These are phyloP conservation scores for Neocatenulostroma microsporum DNA, from an alignment of 2,329 filamentous ascomycete species.

Conservation along the genomic window DNA sequence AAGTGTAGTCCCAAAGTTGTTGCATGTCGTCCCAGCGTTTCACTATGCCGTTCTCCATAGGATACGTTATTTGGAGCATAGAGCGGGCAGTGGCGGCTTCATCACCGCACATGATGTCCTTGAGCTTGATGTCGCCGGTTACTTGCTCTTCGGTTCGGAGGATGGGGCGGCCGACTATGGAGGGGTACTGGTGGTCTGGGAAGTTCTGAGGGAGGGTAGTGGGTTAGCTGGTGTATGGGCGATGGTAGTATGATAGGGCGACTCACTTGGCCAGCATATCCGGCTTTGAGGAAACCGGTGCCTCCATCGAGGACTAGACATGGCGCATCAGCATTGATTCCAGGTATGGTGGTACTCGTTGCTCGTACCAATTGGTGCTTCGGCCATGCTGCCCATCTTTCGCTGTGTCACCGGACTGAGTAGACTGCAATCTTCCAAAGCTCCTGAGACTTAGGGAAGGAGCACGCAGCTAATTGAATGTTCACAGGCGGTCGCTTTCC, in stretches of 20 bases:
- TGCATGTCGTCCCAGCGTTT: constrained; percentile 99
- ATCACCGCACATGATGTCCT: constrained; percentile 99
- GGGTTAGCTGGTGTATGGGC: neutral
- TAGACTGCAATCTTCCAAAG: too few relatives aligned
- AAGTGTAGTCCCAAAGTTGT: constrained; percentile 98
- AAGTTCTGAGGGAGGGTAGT: constrained; percentile 62
- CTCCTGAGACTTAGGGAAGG: too few relatives aligned
- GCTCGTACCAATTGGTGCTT: constrained; percentile 42
- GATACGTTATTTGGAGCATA: constrained; percentile 98
- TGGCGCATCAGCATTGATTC: constrained; percentile 10
- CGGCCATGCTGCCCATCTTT: constrained; percentile 32
- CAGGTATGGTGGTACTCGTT: neutral
- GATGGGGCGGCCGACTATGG: constrained; percentile 95
- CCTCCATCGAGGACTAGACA: constrained; percentile 91
- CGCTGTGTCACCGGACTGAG: too few relatives aligned
- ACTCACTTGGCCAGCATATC: constrained; percentile 81
- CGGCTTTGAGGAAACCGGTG: constrained; percentile 99
- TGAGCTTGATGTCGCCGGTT: constrained; percentile 61
- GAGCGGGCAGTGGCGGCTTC: constrained; percentile 91
- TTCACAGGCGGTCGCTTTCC: too few relatives aligned
- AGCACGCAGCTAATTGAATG: too few relatives aligned
- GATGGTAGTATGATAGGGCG: neutral
- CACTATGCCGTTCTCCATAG: constrained; percentile 99
- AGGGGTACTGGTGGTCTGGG: constrained; percentile 96
- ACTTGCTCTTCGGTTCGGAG: constrained; percentile 88